Conservation (phyloP, 352 stramenopile genomes). For the Globisporangium abappressorium region DNA sequence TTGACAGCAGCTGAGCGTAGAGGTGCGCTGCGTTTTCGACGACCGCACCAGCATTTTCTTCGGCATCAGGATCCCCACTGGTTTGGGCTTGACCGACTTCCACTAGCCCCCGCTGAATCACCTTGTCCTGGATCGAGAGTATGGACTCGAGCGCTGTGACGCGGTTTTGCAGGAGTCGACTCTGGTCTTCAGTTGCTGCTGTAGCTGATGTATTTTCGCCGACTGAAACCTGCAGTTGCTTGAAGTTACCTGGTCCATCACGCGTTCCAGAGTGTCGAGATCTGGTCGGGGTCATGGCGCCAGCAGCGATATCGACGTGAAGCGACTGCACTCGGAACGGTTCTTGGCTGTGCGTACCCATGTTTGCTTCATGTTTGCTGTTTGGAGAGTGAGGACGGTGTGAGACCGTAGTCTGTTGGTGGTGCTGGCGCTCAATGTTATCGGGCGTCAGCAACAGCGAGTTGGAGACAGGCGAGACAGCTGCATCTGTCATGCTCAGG, state of each 20-base stretch:
- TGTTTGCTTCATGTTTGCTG: neutral
- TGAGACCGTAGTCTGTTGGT: neutral
- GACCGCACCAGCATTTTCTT: neutral
- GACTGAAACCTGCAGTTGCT: neutral
- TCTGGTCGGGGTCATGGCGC: constrained; percentile 6
- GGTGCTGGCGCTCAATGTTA: neutral
- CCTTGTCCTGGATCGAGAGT: constrained; percentile 55
- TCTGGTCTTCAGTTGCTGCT: constrained; percentile 2
- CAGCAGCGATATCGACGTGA: constrained; percentile 10
- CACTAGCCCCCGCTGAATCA: constrained; percentile 33
- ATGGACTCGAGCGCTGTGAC: constrained; percentile 55
- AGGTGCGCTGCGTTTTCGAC: constrained; percentile 21
- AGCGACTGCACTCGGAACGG: neutral
- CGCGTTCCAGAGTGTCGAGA: neutral
- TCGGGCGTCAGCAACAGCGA: constrained; percentile 15
- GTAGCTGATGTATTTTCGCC: neutral
- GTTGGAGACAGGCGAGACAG: constrained; percentile 14
- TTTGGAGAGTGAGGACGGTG: neutral
- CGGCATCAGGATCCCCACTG: constrained; percentile 11
- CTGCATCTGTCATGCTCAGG: neutral
- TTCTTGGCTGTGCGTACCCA: neutral
- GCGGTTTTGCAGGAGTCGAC: constrained; percentile 37
- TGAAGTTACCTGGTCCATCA: neutral
- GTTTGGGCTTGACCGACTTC: constrained; percentile 20
- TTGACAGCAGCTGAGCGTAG: constrained; percentile 34